Conservation (phyloP, 2,329 filamentous ascomycete species). For the Tolypocladium inflatum region DNA sequence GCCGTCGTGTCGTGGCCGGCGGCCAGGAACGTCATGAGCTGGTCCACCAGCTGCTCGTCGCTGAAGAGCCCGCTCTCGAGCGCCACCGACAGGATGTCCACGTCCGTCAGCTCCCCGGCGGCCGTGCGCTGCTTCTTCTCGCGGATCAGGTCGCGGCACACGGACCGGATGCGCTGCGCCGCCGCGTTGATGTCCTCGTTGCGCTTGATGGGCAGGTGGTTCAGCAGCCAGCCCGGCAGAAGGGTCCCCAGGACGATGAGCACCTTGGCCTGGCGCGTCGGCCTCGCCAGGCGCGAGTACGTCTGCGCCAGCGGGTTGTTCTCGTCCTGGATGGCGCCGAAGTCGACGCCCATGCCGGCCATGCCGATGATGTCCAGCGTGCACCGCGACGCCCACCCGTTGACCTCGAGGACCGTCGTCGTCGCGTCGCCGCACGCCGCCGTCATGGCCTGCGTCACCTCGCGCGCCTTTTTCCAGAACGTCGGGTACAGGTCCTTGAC, state of each 20-base stretch:
- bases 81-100: constrained; percentile 75
- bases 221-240: constrained; percentile 52
- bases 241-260: constrained; percentile 52
- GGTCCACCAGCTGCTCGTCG: constrained; percentile 74
- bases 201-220: constrained; percentile 55
- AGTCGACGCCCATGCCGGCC: constrained; percentile 63
- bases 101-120: constrained; percentile 38
- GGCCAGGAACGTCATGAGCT: constrained; percentile 83
- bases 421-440: constrained; percentile 11
- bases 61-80: constrained; percentile 65
- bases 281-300: constrained; percentile 47
- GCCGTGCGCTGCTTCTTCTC: constrained; percentile 53
- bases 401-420: constrained; percentile 41
- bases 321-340: constrained; percentile 54
- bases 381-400: constrained; percentile 54
- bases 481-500: constrained; percentile 75
- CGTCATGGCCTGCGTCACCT: constrained; percentile 56
- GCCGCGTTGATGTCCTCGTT: constrained; percentile 56
- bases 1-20: constrained; percentile 77
- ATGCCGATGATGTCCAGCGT: constrained; percentile 70
- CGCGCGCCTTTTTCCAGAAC: constrained; percentile 71
- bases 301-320: constrained; percentile 47
- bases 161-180: constrained; percentile 48
- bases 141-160: constrained; percentile 59
- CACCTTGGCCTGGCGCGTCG: constrained; percentile 39